phyloP scores from a whole-genome alignment of 495 filamentous ascomycete species.

The Daldinia decipiens region DNA sequence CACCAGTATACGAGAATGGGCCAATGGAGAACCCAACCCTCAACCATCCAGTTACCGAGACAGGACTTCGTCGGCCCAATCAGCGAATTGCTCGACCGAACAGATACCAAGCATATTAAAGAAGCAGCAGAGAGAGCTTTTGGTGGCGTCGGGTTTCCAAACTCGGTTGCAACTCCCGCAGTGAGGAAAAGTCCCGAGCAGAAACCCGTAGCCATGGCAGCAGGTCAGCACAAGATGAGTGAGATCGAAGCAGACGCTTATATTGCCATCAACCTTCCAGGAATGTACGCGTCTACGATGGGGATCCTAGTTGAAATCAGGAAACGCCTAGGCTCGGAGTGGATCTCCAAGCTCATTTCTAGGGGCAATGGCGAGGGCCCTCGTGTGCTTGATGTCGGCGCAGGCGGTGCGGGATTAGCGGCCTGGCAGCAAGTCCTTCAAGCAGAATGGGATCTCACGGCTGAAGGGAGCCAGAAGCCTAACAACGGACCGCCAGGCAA shows the following conservation, averaged over 20 bases:
- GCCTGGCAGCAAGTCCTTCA: conserved; percentile 86
- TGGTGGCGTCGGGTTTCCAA: conserved; percentile 77
- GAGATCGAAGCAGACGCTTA: conserved; percentile 91
- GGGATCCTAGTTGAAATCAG: conserved; percentile 84
- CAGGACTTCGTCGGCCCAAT: conserved; percentile 73
- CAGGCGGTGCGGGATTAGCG: conserved; percentile 81
- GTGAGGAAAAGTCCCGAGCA: conserved; percentile 63
- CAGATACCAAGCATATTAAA: conserved; percentile 75
- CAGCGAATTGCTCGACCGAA: conserved; percentile 68
- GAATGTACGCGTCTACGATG: conserved; percentile 77
- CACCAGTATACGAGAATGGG: conserved; percentile 75
- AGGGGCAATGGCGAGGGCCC: conserved; percentile 73
- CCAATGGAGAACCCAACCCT: conserved; percentile 72
- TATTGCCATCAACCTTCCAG: conserved; percentile 80
- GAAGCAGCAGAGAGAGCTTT: conserved; percentile 74
- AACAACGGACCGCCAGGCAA: conserved; percentile 55
- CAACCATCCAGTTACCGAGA: conserved; percentile 76
- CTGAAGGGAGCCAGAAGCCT: conserved; percentile 57
- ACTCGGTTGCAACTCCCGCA: conserved; percentile 64
- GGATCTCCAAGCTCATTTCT: conserved; percentile 74
- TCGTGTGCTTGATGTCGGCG: conserved; percentile 84
- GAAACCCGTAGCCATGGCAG: conserved; percentile 73
- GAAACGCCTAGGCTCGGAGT: conserved; percentile 81
- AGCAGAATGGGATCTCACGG: conserved; percentile 79
- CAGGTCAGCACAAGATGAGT: conserved; percentile 75